Percentiles rank a stretch among this genome's conserved stretches.
These are phyloP conservation scores for Neolentinus lepideus DNA, from an alignment of 1,284 basidiomycete genomes.

Conservation along the genomic window DNA sequence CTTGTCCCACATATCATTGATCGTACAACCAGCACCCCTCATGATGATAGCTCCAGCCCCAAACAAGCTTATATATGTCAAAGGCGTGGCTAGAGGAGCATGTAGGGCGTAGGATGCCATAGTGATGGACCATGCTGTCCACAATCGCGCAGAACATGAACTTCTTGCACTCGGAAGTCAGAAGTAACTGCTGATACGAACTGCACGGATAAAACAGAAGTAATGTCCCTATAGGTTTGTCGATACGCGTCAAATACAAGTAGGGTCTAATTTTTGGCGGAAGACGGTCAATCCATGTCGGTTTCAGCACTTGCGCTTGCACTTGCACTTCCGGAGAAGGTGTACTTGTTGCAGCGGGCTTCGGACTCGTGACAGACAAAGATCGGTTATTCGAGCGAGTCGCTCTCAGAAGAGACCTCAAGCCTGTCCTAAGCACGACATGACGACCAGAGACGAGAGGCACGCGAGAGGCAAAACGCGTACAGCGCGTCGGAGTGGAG, in stretches of 20 bases:
- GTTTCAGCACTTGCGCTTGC: slow-evolving; percentile 13
- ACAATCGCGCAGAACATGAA: neutral
- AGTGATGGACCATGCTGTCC: slow-evolving; percentile 88
- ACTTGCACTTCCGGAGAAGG: neutral
- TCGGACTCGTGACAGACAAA: slow-evolving; percentile 20
- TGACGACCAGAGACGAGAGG: neutral
- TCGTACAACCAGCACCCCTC: slow-evolving; percentile 97
- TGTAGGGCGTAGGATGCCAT: slow-evolving; percentile 83
- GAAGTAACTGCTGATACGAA: slow-evolving; percentile 32
- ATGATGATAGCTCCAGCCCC: slow-evolving; percentile 90
- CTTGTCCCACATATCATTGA: slow-evolving; percentile 98
- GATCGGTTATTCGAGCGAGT: slow-evolving; percentile 9
- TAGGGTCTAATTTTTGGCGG: slow-evolving; percentile 68
- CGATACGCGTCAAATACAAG: slow-evolving; percentile 78
- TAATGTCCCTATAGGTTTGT: slow-evolving; percentile 94
- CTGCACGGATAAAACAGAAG: slow-evolving; percentile 92
- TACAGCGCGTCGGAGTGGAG: neutral
- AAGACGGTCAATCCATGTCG: slow-evolving; percentile 63
- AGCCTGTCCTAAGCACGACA: neutral
- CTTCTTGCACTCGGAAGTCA: neutral
- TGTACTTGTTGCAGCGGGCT: slow-evolving; percentile 10
- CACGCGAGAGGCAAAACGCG: neutral
- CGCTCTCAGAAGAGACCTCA: neutral
- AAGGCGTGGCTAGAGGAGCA: slow-evolving; percentile 55
- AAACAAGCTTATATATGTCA: slow-evolving; percentile 80